Evolutionary conservation across 495 filamentous ascomycete species (phyloP), one percentile per base, ranked within the genome.

Genomic region (Oidiodendron maius): DNA sequence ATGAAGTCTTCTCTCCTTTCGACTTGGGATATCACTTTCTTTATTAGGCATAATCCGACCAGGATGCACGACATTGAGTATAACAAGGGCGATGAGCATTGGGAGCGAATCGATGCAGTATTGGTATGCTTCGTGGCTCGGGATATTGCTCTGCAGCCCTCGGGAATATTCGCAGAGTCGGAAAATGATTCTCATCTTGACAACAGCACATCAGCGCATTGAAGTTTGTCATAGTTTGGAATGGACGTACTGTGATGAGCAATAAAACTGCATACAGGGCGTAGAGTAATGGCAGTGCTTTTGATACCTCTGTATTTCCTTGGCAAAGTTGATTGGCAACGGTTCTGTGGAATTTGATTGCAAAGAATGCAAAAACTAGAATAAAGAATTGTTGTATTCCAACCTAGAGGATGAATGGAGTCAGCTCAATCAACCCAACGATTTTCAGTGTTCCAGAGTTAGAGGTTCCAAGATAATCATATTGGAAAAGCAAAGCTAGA

Each of bases 111-210:
- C 79, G 3, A 59, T 36, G 20, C 64, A 63, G 36, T 77, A 78
- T 30, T 69, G 61, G 50, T 71, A 76, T 2, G 44, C 60, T 53
- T 83, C 79, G 45, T 80, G 64, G 4, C 58, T 62, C 0, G 71
- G 62, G 21, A 81, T 62, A 0, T 61, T 64, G 38, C 71, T 75
- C 10, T 52, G 60, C 10, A 58, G 41, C 12, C 77, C 77, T 9
- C 61, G 44, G 5, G 71, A 61, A 58, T 71, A 82, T 37, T 81
- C 74, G 40, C 64, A 52, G 3, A 83, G 62, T 37, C 77, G 70
- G 61, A 72, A 81, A 42, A 77, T 67, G 47, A 81, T 81, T 23
- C 77, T 74, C 22, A 76, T 60, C 66, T 71, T 15, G 20, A 21
- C 25, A 20, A 22, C n/a, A n/a, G n/a, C 40, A 32, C 10, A 34